phyloP scores from a whole-genome alignment of 176 grass and related monocot genomes.

The Bolboschoenus planiculmis region DNA sequence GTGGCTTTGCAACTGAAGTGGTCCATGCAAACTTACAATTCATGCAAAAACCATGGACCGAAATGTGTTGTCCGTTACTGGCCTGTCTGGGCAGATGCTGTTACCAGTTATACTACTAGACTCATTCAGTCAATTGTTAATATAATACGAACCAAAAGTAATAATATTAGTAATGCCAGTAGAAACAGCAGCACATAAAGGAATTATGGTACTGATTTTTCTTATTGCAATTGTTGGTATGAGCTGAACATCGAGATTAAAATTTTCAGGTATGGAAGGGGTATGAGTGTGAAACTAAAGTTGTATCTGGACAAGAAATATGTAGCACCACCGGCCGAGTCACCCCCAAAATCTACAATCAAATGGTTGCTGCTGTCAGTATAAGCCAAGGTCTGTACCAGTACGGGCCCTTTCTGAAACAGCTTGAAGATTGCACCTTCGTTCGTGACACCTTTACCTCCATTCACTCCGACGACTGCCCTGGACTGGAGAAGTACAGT shows the following conservation, averaged over 20 bases:
- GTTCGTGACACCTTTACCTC: slow-evolving; percentile 67
- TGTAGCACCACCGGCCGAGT: slow-evolving; percentile 47
- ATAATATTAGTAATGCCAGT: not conserved
- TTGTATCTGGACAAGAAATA: slow-evolving; percentile 42
- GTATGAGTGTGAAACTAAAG: slow-evolving; percentile 41
- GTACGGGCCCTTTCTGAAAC: slow-evolving; percentile 65
- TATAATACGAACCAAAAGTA: not conserved
- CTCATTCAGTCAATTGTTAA: not conserved
- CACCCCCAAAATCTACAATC: slow-evolving; percentile 50
- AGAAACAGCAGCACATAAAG: not conserved
- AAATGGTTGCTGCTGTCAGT: slow-evolving; percentile 50
- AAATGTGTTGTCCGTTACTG: not conserved
- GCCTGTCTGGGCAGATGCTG: not conserved
- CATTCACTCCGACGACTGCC: slow-evolving; percentile 59
- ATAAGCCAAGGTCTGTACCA: slow-evolving; percentile 64
- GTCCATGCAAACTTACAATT: not conserved
- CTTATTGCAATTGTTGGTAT: not conserved
- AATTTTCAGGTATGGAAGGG: slow-evolving; percentile 53
- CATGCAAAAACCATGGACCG: not conserved
- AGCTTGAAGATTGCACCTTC: slow-evolving; percentile 82
- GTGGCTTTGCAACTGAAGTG: not conserved
- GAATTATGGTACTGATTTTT: not conserved
- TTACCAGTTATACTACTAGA: not conserved
- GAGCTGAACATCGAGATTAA: not conserved
- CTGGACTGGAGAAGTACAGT: slow-evolving; percentile 60